Percentiles rank a stretch among this genome's conserved stretches.
Conservation (phyloP, 176 grass and related monocot genomes). For the Raddia guianensis region DNA sequence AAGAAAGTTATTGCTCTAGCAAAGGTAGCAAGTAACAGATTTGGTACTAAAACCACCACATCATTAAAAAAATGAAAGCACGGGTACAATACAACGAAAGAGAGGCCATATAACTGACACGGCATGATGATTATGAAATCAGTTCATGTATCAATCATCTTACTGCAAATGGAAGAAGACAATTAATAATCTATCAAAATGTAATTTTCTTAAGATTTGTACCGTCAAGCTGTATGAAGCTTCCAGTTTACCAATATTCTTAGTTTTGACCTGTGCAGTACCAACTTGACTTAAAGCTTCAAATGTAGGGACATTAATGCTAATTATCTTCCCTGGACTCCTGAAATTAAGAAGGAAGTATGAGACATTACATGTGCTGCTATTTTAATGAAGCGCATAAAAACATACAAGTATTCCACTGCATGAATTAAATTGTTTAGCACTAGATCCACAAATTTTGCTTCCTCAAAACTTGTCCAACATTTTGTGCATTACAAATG, state of each 20-base stretch:
- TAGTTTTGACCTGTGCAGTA: slow-evolving; percentile 58
- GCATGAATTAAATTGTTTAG: neutral
- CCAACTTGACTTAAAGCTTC: slow-evolving; percentile 89
- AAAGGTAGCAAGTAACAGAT: neutral
- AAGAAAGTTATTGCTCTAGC: neutral
- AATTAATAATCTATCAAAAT: neutral
- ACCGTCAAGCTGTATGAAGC: slow-evolving; percentile 96
- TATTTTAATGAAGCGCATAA: slow-evolving; percentile 8
- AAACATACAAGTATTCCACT: neutral
- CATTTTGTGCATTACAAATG: slow-evolving; percentile 1
- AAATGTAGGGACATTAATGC: slow-evolving; percentile 65
- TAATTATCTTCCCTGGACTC: slow-evolving; percentile 82
- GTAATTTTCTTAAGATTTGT: slow-evolving; percentile 33
- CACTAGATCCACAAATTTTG: slow-evolving; percentile 7
- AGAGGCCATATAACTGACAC: neutral
- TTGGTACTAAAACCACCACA: neutral
- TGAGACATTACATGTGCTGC: slow-evolving; percentile 10
- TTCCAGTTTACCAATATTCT: slow-evolving; percentile 82
- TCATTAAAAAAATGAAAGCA: neutral
- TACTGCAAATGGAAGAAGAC: neutral
- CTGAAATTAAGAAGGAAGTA: slow-evolving; percentile 49
- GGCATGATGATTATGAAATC: neutral
- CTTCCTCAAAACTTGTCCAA: neutral
- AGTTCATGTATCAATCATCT: neutral
- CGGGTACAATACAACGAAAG: neutral